Conservation (phyloP, 2,329 filamentous ascomycete species). For the Hawksworthiomyces lignivorus region DNA sequence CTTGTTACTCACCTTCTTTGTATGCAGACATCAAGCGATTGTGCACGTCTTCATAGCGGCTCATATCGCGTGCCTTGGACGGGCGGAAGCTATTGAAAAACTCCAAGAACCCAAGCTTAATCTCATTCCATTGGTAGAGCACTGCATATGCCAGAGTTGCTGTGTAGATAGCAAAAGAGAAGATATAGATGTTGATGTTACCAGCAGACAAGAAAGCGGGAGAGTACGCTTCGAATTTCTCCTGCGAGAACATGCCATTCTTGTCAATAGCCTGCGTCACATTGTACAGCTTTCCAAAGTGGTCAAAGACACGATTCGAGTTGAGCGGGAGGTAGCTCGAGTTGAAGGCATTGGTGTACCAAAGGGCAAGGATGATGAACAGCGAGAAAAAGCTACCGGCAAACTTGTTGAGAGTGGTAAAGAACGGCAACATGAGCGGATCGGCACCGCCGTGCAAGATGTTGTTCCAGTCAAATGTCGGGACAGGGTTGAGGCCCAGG, state of each 20-base stretch:
- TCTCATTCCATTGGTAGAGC: slow-evolving; percentile 29
- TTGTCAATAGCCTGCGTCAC: slow-evolving; percentile 34
- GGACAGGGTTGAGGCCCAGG: slow-evolving; percentile 26
- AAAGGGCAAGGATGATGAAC: slow-evolving; percentile 49
- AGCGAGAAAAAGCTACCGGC: slow-evolving; percentile 48
- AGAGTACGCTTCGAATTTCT: slow-evolving; percentile 42
- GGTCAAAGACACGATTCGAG: slow-evolving; percentile 43
- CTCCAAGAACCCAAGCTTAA: slow-evolving; percentile 10
- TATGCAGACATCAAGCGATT: slow-evolving; percentile 40
- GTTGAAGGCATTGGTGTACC: slow-evolving; percentile 52
- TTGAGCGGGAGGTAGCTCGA: slow-evolving; percentile 44
- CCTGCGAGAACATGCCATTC: slow-evolving; percentile 35
- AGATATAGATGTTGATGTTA: slow-evolving; percentile 44
- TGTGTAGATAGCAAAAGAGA: slow-evolving; percentile 48
- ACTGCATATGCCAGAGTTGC: slow-evolving; percentile 42
- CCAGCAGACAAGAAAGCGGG: slow-evolving; percentile 43
- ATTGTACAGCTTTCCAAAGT: slow-evolving; percentile 39
- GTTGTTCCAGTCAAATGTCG: slow-evolving; percentile 34
- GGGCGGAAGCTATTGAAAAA: slow-evolving; percentile 5
- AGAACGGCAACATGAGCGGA: slow-evolving; percentile 31
- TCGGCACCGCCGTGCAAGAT: slow-evolving; percentile 4
- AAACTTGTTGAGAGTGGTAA: slow-evolving; percentile 55
- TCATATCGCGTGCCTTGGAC: not conserved
- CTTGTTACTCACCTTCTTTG: slow-evolving; percentile 26
- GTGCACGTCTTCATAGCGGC: slow-evolving; percentile 30